These are phyloP conservation scores for Cystobasidium sp. DNA, from an alignment of 1,284 basidiomycete species.

Conservation along the genomic window DNA sequence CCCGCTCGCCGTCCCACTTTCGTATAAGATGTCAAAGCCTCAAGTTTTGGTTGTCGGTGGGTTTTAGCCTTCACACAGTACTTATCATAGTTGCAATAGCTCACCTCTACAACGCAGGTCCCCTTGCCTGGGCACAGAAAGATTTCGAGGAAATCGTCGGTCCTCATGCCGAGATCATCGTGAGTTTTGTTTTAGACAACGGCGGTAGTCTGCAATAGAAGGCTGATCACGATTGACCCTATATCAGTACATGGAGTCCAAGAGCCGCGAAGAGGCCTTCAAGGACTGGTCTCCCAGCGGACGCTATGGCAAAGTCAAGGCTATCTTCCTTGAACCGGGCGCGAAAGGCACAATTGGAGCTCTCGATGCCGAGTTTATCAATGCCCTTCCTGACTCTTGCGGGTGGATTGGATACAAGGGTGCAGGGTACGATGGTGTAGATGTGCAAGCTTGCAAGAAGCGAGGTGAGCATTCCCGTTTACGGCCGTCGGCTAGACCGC, in stretches of 20 bases:
- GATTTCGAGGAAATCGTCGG: conserved; percentile 71
- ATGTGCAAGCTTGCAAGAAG: conserved; percentile 72
- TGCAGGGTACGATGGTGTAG: conserved; percentile 58
- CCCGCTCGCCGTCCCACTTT: conserved; percentile 5
- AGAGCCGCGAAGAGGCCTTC: conserved; percentile 70
- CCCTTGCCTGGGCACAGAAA: conserved; percentile 77
- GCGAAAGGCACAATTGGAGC: conserved; percentile 14
- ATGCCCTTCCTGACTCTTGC: conserved; percentile 12
- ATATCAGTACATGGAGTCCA: conserved; percentile 33
- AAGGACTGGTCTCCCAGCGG: conserved; percentile 60
- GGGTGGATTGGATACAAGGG: conserved; percentile 44
- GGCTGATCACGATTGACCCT: background rate
- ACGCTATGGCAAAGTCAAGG: conserved; percentile 42
- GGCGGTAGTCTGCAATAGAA: background rate
- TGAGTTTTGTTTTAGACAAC: conserved; percentile 59
- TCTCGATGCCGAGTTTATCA: conserved; percentile 42
- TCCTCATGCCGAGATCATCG: conserved; percentile 73
- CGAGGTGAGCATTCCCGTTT: conserved; percentile 62
- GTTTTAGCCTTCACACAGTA: conserved; percentile 50
- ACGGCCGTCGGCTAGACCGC: background rate
- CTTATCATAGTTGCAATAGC: background rate
- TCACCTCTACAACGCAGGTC: conserved; percentile 57
- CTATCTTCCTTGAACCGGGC: conserved; percentile 42
- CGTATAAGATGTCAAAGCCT: conserved; percentile 31
- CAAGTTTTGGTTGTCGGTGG: conserved; percentile 43